phyloP scores from a whole-genome alignment of 768 basidiomycete genomes.

The Panellus pusillus region DNA sequence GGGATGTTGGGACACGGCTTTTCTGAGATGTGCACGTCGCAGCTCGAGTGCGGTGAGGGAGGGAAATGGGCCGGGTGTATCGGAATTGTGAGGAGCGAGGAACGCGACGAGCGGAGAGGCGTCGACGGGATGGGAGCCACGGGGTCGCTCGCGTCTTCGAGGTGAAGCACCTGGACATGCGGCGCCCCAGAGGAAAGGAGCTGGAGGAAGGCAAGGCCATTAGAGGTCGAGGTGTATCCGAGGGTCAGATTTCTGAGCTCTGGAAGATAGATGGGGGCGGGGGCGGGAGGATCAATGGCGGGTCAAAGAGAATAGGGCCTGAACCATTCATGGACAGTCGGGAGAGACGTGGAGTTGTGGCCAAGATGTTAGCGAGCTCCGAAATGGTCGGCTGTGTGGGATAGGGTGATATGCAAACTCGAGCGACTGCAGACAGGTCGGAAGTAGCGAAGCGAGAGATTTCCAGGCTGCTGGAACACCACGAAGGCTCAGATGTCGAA shows the following conservation, averaged over 20 bases:
- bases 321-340: constrained; percentile 50
- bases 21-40: constrained; percentile 2
- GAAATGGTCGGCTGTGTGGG: constrained; percentile 52
- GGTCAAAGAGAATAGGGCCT: constrained; percentile 34
- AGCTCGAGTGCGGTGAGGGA: neutral
- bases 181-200: constrained; percentile 38
- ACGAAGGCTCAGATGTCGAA: constrained; percentile 49
- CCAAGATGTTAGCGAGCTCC: constrained; percentile 46
- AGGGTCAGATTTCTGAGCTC: constrained; percentile 39
- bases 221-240: constrained; percentile 42
- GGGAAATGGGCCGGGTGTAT: neutral
- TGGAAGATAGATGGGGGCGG: constrained; percentile 35
- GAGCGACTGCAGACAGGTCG: constrained; percentile 33
- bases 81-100: constrained; percentile 18
- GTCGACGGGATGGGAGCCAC: constrained; percentile 41
- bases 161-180: constrained; percentile 33
- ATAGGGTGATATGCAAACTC: constrained; percentile 52
- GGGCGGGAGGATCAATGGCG: constrained; percentile 28
- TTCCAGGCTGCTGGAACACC: constrained; percentile 62
- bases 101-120: constrained; percentile 33
- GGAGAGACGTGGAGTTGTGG: constrained; percentile 39
- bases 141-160: constrained; percentile 49
- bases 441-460: constrained; percentile 35
- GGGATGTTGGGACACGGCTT: neutral
- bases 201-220: constrained; percentile 40